A percentile compares a stretch with the other conserved stretches of the same genome.
Evolutionary conservation across 176 grass and related monocot species (phyloP).

Genomic region (Oryza meyeriana): DNA sequence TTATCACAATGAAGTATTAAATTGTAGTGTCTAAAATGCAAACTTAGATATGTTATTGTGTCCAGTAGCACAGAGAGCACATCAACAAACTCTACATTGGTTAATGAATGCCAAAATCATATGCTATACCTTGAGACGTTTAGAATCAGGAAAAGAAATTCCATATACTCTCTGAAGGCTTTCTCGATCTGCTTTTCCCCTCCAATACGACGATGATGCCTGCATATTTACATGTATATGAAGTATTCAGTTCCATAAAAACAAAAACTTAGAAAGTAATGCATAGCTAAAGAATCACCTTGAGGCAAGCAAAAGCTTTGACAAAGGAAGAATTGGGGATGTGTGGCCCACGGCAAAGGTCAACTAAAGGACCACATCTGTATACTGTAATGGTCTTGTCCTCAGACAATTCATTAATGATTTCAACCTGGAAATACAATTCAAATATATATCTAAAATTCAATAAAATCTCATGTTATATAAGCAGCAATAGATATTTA

Average conservation of each 20-base stretch:
- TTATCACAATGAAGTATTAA: not conserved
- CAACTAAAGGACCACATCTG: constrained; percentile 91
- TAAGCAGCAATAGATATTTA: constrained; percentile 11
- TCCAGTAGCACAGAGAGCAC: not conserved
- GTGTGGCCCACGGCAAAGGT: constrained; percentile 97
- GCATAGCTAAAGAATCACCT: constrained; percentile 55
- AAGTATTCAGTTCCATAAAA: constrained; percentile 25
- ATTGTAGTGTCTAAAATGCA: not conserved
- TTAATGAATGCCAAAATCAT: not conserved
- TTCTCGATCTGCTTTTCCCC: constrained; percentile 90
- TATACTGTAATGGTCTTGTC: constrained; percentile 99
- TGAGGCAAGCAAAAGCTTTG: constrained; percentile 94
- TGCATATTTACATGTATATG: constrained; percentile 39
- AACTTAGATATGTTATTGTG: not conserved
- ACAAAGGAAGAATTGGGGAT: constrained; percentile 96
- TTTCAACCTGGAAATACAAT: constrained; percentile 78
- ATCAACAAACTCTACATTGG: not conserved
- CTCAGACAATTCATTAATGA: constrained; percentile 88
- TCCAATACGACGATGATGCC: constrained; percentile 98
- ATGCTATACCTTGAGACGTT: constrained; percentile 81
- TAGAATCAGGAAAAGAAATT: constrained; percentile 96
- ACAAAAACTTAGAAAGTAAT: not conserved
- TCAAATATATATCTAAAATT: constrained; percentile 7
- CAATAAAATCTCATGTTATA: not conserved
- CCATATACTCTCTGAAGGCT: constrained; percentile 98